These are phyloP conservation scores for Malassezia restricta DNA, from an alignment of 1,284 basidiomycete genomes.

Conservation along the genomic window DNA sequence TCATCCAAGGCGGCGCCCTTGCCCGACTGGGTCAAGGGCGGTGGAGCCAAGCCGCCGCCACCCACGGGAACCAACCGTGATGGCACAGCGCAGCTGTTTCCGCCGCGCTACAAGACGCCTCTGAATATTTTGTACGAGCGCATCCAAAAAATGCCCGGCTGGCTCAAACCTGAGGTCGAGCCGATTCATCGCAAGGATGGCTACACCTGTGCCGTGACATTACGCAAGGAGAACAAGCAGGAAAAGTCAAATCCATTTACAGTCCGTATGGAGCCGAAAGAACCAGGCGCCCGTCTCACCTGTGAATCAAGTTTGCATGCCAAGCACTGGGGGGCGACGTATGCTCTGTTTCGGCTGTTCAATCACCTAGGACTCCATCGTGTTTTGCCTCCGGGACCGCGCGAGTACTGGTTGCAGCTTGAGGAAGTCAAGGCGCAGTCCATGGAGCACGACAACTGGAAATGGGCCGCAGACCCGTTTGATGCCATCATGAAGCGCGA, in stretches of 20 bases:
- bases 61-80: constrained; percentile 12
- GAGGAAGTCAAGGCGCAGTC: constrained; percentile 34
- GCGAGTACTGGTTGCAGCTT: constrained; percentile 43
- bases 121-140: constrained; percentile 44
- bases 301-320: constrained; percentile 29
- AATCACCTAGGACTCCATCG: constrained; percentile 35
- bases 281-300: constrained; percentile 28
- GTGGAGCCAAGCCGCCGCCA: constrained; percentile 20
- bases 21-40: constrained; percentile 44
- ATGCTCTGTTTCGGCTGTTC: constrained; percentile 43
- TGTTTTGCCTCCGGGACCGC: constrained; percentile 39
- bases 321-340: constrained; percentile 46
- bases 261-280: constrained; percentile 38
- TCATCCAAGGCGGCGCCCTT: constrained; percentile 41
- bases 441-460: constrained; percentile 31
- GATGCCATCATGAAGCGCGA: constrained; percentile 33
- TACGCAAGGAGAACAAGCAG: constrained; percentile 42
- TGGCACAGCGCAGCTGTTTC: constrained; percentile 28
- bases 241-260: constrained; percentile 33
- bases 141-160: constrained; percentile 36
- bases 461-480: constrained; percentile 44
- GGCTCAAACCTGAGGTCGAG: constrained; percentile 40
- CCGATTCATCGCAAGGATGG: constrained; percentile 27
- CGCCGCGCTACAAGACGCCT: constrained; percentile 45
- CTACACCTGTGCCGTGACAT: constrained; percentile 33